A percentile compares a stretch with the other conserved stretches of the same genome.
phyloP scores from a whole-genome alignment of 495 filamentous ascomycete species.

The Aspergillus heteromorphus region DNA sequence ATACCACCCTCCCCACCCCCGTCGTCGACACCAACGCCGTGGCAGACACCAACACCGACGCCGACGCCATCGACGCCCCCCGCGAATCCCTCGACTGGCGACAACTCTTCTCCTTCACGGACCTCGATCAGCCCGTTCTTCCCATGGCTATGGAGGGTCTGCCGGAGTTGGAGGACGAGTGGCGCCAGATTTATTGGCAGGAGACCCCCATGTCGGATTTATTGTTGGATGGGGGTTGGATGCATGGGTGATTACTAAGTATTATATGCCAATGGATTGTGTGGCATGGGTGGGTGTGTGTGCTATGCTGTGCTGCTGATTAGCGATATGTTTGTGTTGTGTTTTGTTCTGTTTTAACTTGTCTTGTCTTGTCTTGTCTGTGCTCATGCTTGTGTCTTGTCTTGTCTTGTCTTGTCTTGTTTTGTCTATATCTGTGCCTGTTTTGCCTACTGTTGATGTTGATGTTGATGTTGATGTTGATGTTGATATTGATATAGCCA shows the following conservation, averaged over 20 bases:
- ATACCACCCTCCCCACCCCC: constrained; percentile 9
- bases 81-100: constrained; percentile 43
- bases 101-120: constrained; percentile 42
- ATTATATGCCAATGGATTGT: neutral
- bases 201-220: constrained; percentile 42
- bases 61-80: constrained; percentile 31
- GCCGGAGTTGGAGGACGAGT: constrained; percentile 43
- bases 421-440: no score
- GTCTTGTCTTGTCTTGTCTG: no score
- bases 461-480: no score
- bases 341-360: no score
- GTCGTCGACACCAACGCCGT: constrained; percentile 34
- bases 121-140: constrained; percentile 34
- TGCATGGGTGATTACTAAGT: constrained; percentile 15
- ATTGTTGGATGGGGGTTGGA: constrained; percentile 39
- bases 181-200: constrained; percentile 47
- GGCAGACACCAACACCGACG: constrained; percentile 22
- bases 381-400: no score
- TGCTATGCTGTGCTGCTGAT: no score
- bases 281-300: neutral
- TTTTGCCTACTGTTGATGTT: no score
- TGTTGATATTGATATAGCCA: no score
- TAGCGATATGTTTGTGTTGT: no score
- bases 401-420: no score
- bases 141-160: constrained; percentile 38